Evolutionary conservation across 2,329 filamentous ascomycete genomes (phyloP), one percentile per base, ranked within the genome.

Genomic region (Coleophoma crateriformis): DNA sequence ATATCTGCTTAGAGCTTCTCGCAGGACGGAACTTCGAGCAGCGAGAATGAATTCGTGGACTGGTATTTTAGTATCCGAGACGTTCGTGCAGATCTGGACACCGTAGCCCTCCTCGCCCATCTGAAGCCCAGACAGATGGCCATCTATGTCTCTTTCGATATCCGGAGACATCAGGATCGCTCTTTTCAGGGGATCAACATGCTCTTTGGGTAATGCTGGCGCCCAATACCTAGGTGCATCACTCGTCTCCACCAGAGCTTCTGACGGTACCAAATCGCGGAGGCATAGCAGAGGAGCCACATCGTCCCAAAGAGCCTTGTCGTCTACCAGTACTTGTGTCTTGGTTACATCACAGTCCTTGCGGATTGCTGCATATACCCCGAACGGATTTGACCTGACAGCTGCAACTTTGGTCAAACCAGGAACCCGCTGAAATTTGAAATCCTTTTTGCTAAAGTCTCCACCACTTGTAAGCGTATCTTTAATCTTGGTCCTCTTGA

Each of bases 391-490:
- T 58, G 90, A 92, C 56, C 90, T 80, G 7, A 97, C 91, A 3
- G 85, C 84, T 33, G 87, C 78, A 13, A 95, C 89, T 34, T 90
- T 84, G 2, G 90, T 96, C 49, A 99, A 80, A 39, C 88, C 90
- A 1, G 94, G 87, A 8, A 99, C 83, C 50, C 94, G 84, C 60
- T 92, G 85, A 58, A 97, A 99, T 65, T 99, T 99, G 73, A 95
- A 96, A 63, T 96, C 90, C 58, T 95, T 95, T 12, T 81, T 79
- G 59, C 82, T 87, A 33, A 77, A 74, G 19, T 84, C 82, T 5
- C 71, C 72, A 12, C 70, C 51, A 3, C 71, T 72, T 12, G 71
- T 51, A 33, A 58, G 59, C 0, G 80, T 75, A 56, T 86, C 83
- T 61, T 95, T 95, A 45, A 87, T 84, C 56, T 92, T 95, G 22